A percentile compares a stretch with the other conserved stretches of the same genome.
phyloP scores from a whole-genome alignment of 495 filamentous ascomycete species.

The Aspergillus bertholletiae region DNA sequence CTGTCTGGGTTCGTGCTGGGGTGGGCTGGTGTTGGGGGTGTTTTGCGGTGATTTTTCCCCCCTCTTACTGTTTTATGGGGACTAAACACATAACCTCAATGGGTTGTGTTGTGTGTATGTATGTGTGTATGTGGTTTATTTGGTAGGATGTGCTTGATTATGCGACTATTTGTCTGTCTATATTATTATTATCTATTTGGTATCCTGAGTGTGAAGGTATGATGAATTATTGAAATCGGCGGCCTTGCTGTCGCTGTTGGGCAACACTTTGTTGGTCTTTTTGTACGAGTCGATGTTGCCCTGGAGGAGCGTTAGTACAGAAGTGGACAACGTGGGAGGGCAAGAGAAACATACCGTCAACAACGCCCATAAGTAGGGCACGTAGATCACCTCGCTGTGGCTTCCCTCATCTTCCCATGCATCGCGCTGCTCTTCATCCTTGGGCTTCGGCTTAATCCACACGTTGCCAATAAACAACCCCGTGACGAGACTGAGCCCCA shows the following conservation, averaged over 20 bases:
- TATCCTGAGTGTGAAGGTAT: background rate
- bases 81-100: slow-evolving; percentile 2
- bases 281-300: background rate
- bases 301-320: background rate
- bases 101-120: background rate
- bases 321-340: background rate
- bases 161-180: background rate
- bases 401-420: background rate
- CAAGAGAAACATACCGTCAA: slow-evolving; percentile 12
- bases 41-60: slow-evolving; percentile 35
- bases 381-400: slow-evolving; percentile 21
- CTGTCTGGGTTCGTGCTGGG: slow-evolving; percentile 47
- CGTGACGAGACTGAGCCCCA: slow-evolving; percentile 44
- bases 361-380: slow-evolving; percentile 22
- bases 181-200: background rate
- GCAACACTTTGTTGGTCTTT: background rate
- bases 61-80: background rate
- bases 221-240: background rate
- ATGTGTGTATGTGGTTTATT: background rate
- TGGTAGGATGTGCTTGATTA: background rate
- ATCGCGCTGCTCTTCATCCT: background rate
- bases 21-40: slow-evolving; percentile 46
- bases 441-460: slow-evolving; percentile 30
- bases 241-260: background rate
- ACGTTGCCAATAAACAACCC: slow-evolving; percentile 51